Base-by-base conservation (phyloP, 2,329 filamentous ascomycete genomes). In the Xylariomycetidae sp. region DNA sequence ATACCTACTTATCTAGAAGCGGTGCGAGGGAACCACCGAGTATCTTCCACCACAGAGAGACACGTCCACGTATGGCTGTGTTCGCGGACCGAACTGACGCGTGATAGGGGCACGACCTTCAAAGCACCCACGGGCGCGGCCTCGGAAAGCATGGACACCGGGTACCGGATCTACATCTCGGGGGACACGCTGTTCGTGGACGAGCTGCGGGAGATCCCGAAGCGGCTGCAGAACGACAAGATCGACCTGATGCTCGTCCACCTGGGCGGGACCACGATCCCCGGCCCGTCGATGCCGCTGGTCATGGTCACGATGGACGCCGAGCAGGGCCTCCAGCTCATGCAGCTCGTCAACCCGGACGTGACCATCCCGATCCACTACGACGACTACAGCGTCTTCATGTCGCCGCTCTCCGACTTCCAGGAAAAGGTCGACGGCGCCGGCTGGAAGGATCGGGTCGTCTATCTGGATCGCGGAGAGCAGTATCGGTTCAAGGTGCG, bases 221-320 rank as follows among this genome's bases (percentile, higher is more conserved):
- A 44, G 24, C 25, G 16, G 8, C 7, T 15, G 15, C 13, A 18
- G 10, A 63, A 63, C 3, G 59, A 72, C 30, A 64, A 65, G 20
- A 73, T 83, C 35, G 76, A 83, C 47, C 56, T 82, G 33, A 82
- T 83, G 78, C 63, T 83, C 10, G 64, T 78, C 2, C 79, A 84
- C 40, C 57, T 83, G 0, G 78, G 78, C 14, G 78, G 77, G 3
- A 82, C 77, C 1, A 82, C 75, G 4, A 74, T 84, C 19, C 79
- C 78, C 0, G 65, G 69, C 1, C 74, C 76, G 0, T 63, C 65
- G 5, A 46, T 76, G 52, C 74, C 75, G 27, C 54, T 82, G 39
- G 38, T 82, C 16, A 82, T 82, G 77, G 73, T 82, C 3, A 82
- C 77, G 0, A 83, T 83, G 77, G 77, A 82, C 52, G 77, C 70